Percentiles rank a stretch among this genome's conserved stretches.
Evolutionary conservation across 2,329 filamentous ascomycete genomes (phyloP).

Genomic region (Aspergillus sp.): DNA sequence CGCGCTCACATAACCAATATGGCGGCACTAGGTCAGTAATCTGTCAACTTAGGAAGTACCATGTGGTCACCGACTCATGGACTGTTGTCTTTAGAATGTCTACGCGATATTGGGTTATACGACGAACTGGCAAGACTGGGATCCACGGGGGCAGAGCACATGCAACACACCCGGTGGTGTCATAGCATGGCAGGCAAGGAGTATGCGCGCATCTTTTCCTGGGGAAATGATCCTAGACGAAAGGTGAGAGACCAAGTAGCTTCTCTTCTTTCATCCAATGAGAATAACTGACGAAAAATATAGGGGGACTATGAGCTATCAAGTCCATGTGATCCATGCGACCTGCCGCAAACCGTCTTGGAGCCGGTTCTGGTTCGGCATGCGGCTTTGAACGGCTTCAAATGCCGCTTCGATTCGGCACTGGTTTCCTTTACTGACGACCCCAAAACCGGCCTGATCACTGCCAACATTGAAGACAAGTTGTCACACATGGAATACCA

Average conservation of each 20-base stretch:
- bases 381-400: conserved; percentile 42
- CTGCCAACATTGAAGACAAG: conserved; percentile 37
- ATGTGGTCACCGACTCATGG: not conserved
- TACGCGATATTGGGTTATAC: not conserved
- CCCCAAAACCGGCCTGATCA: conserved; percentile 17
- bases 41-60: not conserved
- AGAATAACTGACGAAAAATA: not conserved
- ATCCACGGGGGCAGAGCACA: conserved; percentile 25
- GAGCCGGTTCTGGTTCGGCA: conserved; percentile 47
- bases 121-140: not conserved
- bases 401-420: conserved; percentile 42
- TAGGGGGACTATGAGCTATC: conserved; percentile 45
- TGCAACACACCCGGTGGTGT: conserved; percentile 54
- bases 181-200: conserved; percentile 53
- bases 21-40: not conserved
- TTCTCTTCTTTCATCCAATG: not conserved
- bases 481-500: conserved; percentile 38
- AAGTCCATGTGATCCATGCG: conserved; percentile 42
- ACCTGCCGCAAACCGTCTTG: conserved; percentile 50
- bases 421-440: conserved; percentile 34
- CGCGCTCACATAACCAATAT: conserved; percentile 59
- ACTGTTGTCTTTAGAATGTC: not conserved
- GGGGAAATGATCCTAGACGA: conserved; percentile 49
- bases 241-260: conserved; percentile 28
- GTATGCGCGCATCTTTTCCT: conserved; percentile 50